Base-by-base conservation (phyloP, 2,329 filamentous ascomycete species). In the Fusarium pseudocircinatum region DNA sequence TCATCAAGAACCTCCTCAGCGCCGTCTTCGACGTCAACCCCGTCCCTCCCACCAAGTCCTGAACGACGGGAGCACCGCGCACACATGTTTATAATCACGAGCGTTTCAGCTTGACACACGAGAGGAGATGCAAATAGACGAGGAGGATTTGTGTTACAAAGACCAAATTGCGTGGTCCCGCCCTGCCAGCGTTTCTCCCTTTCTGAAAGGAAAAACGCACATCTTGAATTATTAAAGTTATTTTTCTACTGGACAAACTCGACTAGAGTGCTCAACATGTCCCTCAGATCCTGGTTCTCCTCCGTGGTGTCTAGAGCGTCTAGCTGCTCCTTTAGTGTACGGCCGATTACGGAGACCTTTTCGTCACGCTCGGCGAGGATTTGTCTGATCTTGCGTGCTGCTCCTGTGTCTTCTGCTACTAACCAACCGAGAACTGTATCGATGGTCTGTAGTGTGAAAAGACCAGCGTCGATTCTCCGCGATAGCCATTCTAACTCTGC, bases 391-490 rank as follows among this genome's bases (percentile, higher is more conserved):
- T 87, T 92, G 63, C 83, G 85, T 76, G 87, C 89, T 3, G 94
- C 93, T 0, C 94, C 94, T 39, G 86, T 87, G 78, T 99, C 96
- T 82, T 99, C 96, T 1, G 95, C 96, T 13, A 94, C 88, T 37
- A 98, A 86, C 96, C 96, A 99, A 18, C 95, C 94, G 36, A 99
- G 82, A 36, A 96, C 90, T 2, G 95, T 88, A 83, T 98, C 96
- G 50, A 96, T 89, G 6, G 90, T 93, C 84, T 97, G 94, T 62
- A 98, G 83, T 32, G 90, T 92, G 80, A 94, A 97, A 11, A 98
- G 83, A 0, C 96, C 96, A 0, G 94, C 94, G 72, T 97, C 95
- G 22, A 98, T 86, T 53, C 94, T 87, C 58, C 90, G 86, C 0
- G 92, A 91, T 30, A 97, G 87, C 88, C 92, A 95, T 76, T 94